Base-by-base conservation (phyloP, 768 basidiomycete species). In the Cystobasidium tubakii region DNA sequence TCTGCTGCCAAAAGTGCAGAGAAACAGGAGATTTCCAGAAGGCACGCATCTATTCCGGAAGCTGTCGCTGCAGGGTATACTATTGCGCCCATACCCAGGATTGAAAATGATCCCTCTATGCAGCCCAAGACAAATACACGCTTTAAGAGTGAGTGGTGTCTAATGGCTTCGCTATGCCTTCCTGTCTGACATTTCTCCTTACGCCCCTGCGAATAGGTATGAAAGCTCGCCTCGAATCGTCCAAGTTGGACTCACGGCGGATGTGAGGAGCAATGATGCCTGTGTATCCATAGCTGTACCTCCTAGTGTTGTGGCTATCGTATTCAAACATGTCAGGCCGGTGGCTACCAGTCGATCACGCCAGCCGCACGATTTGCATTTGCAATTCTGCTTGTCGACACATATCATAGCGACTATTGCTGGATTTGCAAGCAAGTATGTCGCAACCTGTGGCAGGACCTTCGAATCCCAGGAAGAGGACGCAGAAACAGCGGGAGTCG, bases 41-140 rank as follows among this genome's bases (percentile, higher is more conserved):
- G 74, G 27, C 74, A 75, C 36, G 74, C 74, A n/a, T 43, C 57
- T 39, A 75, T 75, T 31, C 74, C 74, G 1, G 29, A 67, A 43
- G 73, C 73, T n/a, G 60, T 71, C 39, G 50, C 55, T 25, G 46
- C 53, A n/a, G 53, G 34, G 3, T 75, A 72, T 42, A 63, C 55
- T 1, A 57, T 75, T 54, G 71, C 71, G 2, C 74, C 74, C 6
- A 55, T 62, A 10, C 44, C 72, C 10, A 27, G 10, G 27, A 36
- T 55, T 25, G 4, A 1, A 42, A 44, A 23, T 13, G 64, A 69
- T 39, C 1, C 31, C 33, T 3, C 17, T 29, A 46, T n/a, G 33
- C n/a, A 4, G 3, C 44, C 44, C 6, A 67, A 33, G 39, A 42
- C 21, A 3, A 54, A 50, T 25, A n/a, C 39, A 10, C 42, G 66